Conservation (phyloP, 257 asterid genomes). For the Primulina eburnea region DNA sequence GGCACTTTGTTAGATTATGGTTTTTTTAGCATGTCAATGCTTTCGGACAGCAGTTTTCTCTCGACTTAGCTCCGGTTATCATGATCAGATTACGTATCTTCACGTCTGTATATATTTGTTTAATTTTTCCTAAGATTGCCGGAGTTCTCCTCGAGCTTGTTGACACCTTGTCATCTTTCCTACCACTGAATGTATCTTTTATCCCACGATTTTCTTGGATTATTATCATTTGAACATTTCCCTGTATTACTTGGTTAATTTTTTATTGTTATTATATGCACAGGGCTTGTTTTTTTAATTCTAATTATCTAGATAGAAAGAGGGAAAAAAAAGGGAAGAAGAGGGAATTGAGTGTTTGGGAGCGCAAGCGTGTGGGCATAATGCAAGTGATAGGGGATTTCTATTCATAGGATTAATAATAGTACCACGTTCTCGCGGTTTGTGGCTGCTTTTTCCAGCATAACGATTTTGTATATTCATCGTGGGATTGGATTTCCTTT, state of each 20-base stretch:
- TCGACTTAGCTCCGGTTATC: neutral
- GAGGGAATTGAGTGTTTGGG: neutral
- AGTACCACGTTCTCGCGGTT: slow-evolving; percentile 31
- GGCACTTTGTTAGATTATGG: slow-evolving; percentile 2
- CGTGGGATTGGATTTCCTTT: neutral
- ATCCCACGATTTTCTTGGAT: no score
- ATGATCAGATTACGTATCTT: slow-evolving; percentile 20
- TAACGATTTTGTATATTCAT: no score
- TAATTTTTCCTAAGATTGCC: neutral
- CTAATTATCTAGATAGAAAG: no score
- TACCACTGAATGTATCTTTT: no score
- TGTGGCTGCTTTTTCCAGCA: neutral
- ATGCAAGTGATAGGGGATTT: neutral
- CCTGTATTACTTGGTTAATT: neutral
- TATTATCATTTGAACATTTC: no score
- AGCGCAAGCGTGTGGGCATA: neutral
- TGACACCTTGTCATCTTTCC: no score
- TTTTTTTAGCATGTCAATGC: slow-evolving; percentile 16
- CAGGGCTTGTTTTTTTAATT: no score
- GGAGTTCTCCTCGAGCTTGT: neutral
- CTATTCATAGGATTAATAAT: slow-evolving; percentile 22
- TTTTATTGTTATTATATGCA: no score
- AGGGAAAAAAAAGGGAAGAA: no score
- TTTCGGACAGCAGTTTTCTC: slow-evolving; percentile 23
- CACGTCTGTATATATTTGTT: neutral